These are phyloP conservation scores for Delitschia confertaspora DNA, from an alignment of 495 filamentous ascomycete genomes.

Conservation along the genomic window DNA sequence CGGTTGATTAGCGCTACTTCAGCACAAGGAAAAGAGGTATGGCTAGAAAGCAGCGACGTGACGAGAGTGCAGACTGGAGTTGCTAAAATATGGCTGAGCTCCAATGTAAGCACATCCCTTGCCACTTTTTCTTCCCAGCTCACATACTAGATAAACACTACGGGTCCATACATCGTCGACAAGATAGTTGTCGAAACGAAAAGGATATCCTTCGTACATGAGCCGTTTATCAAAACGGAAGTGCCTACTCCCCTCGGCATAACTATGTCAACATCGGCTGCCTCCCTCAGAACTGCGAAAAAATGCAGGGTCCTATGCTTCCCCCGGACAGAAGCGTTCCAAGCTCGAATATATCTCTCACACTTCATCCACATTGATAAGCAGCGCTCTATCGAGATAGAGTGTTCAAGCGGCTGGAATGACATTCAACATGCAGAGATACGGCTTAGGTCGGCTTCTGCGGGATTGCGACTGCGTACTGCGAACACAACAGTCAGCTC, in stretches of 20 bases:
- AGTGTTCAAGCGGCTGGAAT: slow-evolving; percentile 69
- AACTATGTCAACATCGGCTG: slow-evolving; percentile 33
- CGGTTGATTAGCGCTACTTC: slow-evolving; percentile 46
- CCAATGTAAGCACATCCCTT: slow-evolving; percentile 36
- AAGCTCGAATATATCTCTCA: slow-evolving; percentile 43
- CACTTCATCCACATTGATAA: slow-evolving; percentile 65
- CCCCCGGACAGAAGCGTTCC: slow-evolving; percentile 41
- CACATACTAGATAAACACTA: slow-evolving; percentile 47
- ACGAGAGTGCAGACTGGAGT: slow-evolving; percentile 46
- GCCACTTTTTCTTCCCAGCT: neutral
- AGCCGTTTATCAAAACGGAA: slow-evolving; percentile 36
- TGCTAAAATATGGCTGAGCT: slow-evolving; percentile 43
- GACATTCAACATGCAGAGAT: slow-evolving; percentile 58
- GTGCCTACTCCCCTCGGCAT: slow-evolving; percentile 24
- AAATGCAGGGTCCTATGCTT: slow-evolving; percentile 44
- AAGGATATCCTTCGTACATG: slow-evolving; percentile 62
- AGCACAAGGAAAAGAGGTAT: slow-evolving; percentile 52
- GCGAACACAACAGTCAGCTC: slow-evolving; percentile 52
- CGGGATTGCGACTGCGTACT: slow-evolving; percentile 75
- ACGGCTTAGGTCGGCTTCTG: slow-evolving; percentile 70
- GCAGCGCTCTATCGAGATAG: slow-evolving; percentile 64
- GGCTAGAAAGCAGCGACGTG: slow-evolving; percentile 45
- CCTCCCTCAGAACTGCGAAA: slow-evolving; percentile 38
- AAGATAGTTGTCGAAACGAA: slow-evolving; percentile 56
- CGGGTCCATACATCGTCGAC: slow-evolving; percentile 69